Base-by-base conservation (phyloP, 441 rosid species). In the Gossypium schwendimanii region DNA sequence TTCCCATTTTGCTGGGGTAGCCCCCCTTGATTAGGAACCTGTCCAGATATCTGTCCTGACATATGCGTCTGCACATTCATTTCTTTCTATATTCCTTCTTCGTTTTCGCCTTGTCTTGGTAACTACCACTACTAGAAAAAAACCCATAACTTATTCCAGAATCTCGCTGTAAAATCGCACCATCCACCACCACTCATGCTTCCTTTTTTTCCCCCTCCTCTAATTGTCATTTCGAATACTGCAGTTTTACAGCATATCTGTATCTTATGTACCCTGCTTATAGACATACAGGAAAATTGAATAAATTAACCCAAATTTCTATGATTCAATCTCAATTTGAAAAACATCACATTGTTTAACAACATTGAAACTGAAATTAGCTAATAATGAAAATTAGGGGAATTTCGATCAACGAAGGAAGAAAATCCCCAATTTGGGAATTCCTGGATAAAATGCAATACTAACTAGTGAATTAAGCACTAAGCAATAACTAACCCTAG, bases 21-120 rank as follows among this genome's bases (percentile, higher is more conserved):
- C 52, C 84, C 83, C 71, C 86, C 84, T 81, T 93, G 97, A 83
- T 84, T 92, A 39, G 96, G 82, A 61, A 85, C 97, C 79, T 89
- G 97, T 47, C 97, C 97, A 0, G 93, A 77, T 31, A 88, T 80
- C 77, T 87, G 94, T 72, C 93, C 96, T 2, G 99, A 84, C 85
- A 89, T 75, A 81, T 91, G 97, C 4, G 97, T 79, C 79, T 85
- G 98, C 81, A 88, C 89, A 87, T 90, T 90, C 98, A 91, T 89
- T 18, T 68, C 63, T 39, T 87, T 87, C 17, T 75, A 53, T 78
- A n/a, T 36, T 72, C 77, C 72, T 81, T 53, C 69, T 71, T 71
- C 76, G 80, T 57, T 76, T 59, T 64, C 80, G 74, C 59, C 79
- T 86, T 75, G 44, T 63, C 61, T 79, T 76, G 28, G 55, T 72